Evolutionary conservation across 2,329 filamentous ascomycete genomes (phyloP), one percentile per base, ranked within the genome.

Genomic region (Fusarium devonianum): DNA sequence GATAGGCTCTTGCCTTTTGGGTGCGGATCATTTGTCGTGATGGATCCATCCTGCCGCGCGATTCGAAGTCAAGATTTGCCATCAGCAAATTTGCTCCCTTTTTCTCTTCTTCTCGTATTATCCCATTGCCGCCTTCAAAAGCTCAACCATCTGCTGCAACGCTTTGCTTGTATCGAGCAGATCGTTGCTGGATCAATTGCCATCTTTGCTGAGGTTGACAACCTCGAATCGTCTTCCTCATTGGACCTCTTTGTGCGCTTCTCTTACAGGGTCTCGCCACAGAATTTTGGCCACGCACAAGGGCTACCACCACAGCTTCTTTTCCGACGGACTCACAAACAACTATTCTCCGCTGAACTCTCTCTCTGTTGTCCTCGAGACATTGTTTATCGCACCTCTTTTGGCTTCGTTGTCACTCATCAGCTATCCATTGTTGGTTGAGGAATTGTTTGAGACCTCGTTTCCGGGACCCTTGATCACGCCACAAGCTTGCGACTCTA

Each of bases 31-130:
- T 44, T 35, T 34, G n/a, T 22, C 18, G 30, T 18, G 45, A 23
- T 28, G 50, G 53, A 29, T 36, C 53, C 53, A 41, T 46, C 40
- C 28, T 40, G 29, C 28, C 17, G 18, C 23, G 46, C 25, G n/a
- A n/a, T n/a, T n/a, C n/a, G n/a, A n/a, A 58, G 59, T 51, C 49
- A 53, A 46, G 41, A 59, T 59, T 58, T 43, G 56, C 56, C 56
- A 45, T 58, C 44, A 33, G 51, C 46, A 59, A 56, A 59, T 59
- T 58, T 53, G 46, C 29, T 44, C 52, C 30, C 32, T 32, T 52
- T 33, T 52, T 37, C 34, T 44, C 40, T 47, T 35, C 14, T 29
- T 36, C 29, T 46, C 17, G 33, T 36, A 23, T 23, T 53, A 46
- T 37, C 45, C 17, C 47, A 23, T 6, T 23, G 6, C 21, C 10